Evolutionary conservation across 2,329 filamentous ascomycete genomes (phyloP).

Genomic region (Aspergillus spinulosporus): DNA sequence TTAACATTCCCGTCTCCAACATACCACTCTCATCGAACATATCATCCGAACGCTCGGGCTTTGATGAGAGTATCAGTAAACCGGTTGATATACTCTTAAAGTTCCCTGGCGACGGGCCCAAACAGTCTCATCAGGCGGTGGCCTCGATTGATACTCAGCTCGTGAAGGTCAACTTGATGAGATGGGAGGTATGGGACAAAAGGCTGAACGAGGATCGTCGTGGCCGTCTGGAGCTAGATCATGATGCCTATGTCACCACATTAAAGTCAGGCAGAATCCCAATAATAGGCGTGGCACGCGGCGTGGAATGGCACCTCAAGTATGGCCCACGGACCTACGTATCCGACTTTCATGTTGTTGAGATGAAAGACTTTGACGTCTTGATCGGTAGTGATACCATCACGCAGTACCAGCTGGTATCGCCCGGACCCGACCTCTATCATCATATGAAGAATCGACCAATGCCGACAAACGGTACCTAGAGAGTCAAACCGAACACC

Average conservation of each 20-base stretch:
- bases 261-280: not conserved
- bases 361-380: not conserved
- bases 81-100: not conserved
- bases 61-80: too few species aligned
- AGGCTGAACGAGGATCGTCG: not conserved
- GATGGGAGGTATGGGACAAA: not conserved
- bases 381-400: constrained; percentile 2
- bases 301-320: not conserved
- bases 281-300: not conserved
- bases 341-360: not conserved
- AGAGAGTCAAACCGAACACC: not conserved
- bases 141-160: not conserved
- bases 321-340: not conserved
- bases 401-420: not conserved
- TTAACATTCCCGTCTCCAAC: not conserved
- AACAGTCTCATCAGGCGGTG: not conserved
- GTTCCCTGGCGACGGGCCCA: not conserved
- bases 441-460: not conserved
- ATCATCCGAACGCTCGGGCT: too few species aligned
- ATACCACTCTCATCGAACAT: too few species aligned
- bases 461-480: not conserved
- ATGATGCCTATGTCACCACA: not conserved
- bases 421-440: not conserved
- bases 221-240: not conserved
- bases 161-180: not conserved